Evolutionary conservation across 306 rosid species (phyloP).

Genomic region (Sophora flavescens): DNA sequence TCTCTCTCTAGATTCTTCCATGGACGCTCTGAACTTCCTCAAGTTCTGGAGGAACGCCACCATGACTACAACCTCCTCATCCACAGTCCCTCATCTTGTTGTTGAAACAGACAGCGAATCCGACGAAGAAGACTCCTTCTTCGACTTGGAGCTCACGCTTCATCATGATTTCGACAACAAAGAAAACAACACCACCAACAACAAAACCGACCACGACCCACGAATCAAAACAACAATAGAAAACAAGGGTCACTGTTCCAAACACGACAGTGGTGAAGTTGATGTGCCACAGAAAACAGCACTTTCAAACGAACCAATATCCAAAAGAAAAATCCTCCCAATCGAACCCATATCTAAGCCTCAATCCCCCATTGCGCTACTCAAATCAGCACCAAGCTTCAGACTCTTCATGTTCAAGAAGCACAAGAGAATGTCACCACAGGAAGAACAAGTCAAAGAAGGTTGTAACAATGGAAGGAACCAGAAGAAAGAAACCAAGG

Average conservation of each 20-base stretch:
- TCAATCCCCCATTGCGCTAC: conserved; percentile 86
- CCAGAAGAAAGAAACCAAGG: conserved; percentile 40
- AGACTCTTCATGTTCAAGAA: conserved; percentile 69
- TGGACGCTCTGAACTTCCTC: conserved; percentile 77
- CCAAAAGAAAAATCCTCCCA: conserved; percentile 82
- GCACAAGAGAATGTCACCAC: conserved; percentile 40
- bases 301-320: conserved; percentile 60
- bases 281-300: conserved; percentile 38
- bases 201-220: conserved; percentile 35
- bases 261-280: conserved; percentile 18
- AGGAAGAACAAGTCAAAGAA: neutral
- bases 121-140: conserved; percentile 86
- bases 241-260: neutral
- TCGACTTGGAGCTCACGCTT: conserved; percentile 74
- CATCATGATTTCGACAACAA: conserved; percentile 45
- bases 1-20: conserved; percentile 32
- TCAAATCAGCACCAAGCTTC: conserved; percentile 82
- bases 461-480: too few relatives aligned
- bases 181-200: conserved; percentile 9
- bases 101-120: conserved; percentile 52
- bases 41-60: conserved; percentile 74
- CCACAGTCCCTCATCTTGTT: conserved; percentile 50
- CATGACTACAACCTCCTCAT: conserved; percentile 30
- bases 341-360: conserved; percentile 75
- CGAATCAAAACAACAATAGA: conserved; percentile 23